Evolutionary conservation across 2,329 filamentous ascomycete species (phyloP).

Genomic region (Aspergillus ochraceoroseus): DNA sequence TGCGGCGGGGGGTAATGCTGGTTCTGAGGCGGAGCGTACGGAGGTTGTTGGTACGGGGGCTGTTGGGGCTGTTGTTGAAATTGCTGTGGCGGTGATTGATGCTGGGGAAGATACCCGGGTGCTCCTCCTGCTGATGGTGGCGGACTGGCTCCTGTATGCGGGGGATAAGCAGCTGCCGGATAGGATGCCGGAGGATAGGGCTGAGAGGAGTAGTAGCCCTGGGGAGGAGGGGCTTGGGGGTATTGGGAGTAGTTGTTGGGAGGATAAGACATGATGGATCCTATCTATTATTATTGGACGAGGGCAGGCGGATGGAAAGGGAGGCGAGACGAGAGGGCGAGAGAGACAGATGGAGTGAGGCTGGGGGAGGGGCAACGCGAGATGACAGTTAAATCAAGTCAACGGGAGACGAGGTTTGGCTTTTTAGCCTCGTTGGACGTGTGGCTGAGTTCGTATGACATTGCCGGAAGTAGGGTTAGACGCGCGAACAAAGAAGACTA

Average conservation of each 20-base stretch:
- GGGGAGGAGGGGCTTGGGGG: conserved; percentile 11
- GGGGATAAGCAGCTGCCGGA: not conserved
- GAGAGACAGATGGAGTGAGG: not conserved
- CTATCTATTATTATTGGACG: too few relatives aligned
- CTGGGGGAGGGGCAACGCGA: not conserved
- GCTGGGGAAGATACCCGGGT: not conserved
- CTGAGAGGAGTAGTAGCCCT: conserved; percentile 12
- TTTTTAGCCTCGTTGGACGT: too few relatives aligned
- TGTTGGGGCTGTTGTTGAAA: conserved; percentile 9
- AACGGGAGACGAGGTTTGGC: not conserved
- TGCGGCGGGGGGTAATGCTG: conserved; percentile 9
- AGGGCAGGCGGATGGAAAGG: not conserved
- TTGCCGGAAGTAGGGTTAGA: too few relatives aligned
- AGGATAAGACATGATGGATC: conserved; percentile 11
- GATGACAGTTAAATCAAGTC: not conserved
- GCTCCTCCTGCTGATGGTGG: conserved; percentile 1
- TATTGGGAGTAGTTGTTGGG: conserved; percentile 10
- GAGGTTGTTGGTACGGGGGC: conserved; percentile 4
- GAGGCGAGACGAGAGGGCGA: not conserved
- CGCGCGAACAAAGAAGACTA: too few relatives aligned
- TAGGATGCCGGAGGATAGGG: conserved; percentile 11
- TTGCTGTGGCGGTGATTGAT: not conserved
- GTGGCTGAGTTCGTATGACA: not conserved
- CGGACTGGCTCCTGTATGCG: conserved; percentile 1
- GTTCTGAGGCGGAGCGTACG: conserved; percentile 7